Evolutionary conservation across 495 filamentous ascomycete genomes (phyloP), one percentile per base, ranked within the genome.

Genomic region (Halenospora varia): DNA sequence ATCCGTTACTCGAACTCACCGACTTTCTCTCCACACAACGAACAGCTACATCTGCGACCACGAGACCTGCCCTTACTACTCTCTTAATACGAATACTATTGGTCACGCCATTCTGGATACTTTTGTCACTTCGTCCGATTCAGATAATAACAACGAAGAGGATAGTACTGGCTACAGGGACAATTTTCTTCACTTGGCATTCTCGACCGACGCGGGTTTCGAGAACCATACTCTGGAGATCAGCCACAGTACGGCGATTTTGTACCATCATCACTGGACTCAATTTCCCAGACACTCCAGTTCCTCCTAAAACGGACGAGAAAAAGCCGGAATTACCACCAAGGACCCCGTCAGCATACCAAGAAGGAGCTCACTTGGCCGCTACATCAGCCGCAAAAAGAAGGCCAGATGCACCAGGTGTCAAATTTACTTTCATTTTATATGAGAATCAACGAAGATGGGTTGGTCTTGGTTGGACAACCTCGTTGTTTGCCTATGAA

Each of bases 401-500:
- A 15, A 72, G 77, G 22, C 74, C 76, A 25, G 73, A 84, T 35
- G 81, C 85, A 18, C 77, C 88, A 0, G 91, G 92, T 10, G 88
- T 99, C 3, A 86, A 88, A 10, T 97, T 99, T 68, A 97, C 94
- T 0, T 99, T 99, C 61, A 88, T 92, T 49, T 79, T 97, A 2
- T 97, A 89, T 65, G 94, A 99, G 67, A 99, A 99, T 61, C 93
- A 99, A 70, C 85, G 94, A 22, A 83, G 94, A 40, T 99, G 94
- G 94, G 70, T 97, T 11, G 95, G 92, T 1, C 77, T 97, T 18
- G 94, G 94, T 2, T 99, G 94, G 94, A 97, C 95, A 0, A 86
- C 85, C 11, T 94, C 86, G 4, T 72, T 97, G 29, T 88, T 98
- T 60, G 84, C 89, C 0, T 89, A 96, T 60, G 94, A 99, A 66